Percentiles rank a stretch among this genome's conserved stretches.
Conservation (phyloP, 169 alveolate genomes). For the Neospora caninum region DNA sequence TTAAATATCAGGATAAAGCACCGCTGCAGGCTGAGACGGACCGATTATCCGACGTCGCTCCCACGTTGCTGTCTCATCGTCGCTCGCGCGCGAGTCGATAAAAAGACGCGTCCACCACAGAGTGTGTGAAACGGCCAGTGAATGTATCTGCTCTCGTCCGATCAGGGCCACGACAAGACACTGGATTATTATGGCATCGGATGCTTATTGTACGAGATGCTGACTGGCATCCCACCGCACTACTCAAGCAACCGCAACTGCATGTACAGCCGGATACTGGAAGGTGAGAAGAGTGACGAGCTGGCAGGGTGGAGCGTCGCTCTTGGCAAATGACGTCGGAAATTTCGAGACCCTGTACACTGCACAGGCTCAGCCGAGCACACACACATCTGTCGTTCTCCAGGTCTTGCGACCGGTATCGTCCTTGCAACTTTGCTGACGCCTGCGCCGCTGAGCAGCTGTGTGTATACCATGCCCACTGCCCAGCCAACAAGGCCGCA, state of each 20-base stretch:
- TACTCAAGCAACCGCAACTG: slow-evolving; percentile 40
- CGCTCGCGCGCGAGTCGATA: no score
- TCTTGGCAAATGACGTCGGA: background rate
- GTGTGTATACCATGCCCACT: no score
- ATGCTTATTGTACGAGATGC: slow-evolving; percentile 93
- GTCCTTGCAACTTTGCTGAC: no score
- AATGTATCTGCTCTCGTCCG: background rate
- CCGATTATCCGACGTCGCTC: no score
- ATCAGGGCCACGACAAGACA: slow-evolving; percentile 51
- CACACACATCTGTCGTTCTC: background rate
- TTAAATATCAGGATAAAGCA: no score
- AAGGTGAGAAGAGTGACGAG: background rate
- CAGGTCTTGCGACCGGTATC: no score
- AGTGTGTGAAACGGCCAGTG: no score
- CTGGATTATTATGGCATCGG: slow-evolving; percentile 81
- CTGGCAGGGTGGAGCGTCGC: background rate
- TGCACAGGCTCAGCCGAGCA: background rate
- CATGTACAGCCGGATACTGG: slow-evolving; percentile 43
- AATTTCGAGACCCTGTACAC: background rate
- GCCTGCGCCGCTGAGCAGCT: no score
- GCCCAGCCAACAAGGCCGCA: no score
- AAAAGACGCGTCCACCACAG: no score
- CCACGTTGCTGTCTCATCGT: no score
- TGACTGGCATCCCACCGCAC: slow-evolving; percentile 97
- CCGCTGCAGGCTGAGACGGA: no score